Base-by-base conservation (phyloP, 2,329 filamentous ascomycete genomes). In the Neospermospora avenae region DNA sequence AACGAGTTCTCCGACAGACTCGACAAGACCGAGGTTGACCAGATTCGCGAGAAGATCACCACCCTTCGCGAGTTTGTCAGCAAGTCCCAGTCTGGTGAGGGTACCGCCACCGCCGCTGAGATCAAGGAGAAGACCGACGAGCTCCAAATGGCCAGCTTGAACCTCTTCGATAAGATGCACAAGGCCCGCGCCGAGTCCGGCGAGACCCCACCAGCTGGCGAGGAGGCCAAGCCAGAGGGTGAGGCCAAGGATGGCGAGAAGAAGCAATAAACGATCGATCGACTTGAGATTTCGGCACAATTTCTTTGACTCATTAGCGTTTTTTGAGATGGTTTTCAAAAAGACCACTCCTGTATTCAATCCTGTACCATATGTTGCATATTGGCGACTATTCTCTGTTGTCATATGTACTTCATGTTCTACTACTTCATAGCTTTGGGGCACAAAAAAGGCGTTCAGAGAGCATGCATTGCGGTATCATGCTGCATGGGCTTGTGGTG, bases 131-230 rank as follows among this genome's bases (percentile, higher is more conserved):
- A 97, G 91, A 96, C 91, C 72, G 95, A 98, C 69, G 93, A 97
- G 79, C 90, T 99, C 74, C 95, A 98, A 82, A 90, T 89, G 76
- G 91, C 93, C 69, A 93, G 89, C 78, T 83, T 99, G 80, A 96
- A 90, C 80, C 87, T 98, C 73, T 98, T 99, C 78, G 95, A 98
- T 83, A 97, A 98, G 89, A 96, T 99, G 91, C 93, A 99, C 90
- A 96, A 96, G 84, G 91, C 93, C 69, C 88, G 91, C 71, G 77
- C 79, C 69, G 89, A 93, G 81, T 81, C 81, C 70, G 76, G 80
- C 73, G 77, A 84, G 74, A 78, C 83, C 72, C 67, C 74, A 77
- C 70, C 69, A 76, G 74, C 67, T 57, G 63, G 73, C 78, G 77
- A 76, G 63, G 67, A 65, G 11, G 68, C 64, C 51, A 51, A 69